Evolutionary conservation across 345 rosid species (phyloP).

Genomic region (Arabidopsis thaliana): DNA sequence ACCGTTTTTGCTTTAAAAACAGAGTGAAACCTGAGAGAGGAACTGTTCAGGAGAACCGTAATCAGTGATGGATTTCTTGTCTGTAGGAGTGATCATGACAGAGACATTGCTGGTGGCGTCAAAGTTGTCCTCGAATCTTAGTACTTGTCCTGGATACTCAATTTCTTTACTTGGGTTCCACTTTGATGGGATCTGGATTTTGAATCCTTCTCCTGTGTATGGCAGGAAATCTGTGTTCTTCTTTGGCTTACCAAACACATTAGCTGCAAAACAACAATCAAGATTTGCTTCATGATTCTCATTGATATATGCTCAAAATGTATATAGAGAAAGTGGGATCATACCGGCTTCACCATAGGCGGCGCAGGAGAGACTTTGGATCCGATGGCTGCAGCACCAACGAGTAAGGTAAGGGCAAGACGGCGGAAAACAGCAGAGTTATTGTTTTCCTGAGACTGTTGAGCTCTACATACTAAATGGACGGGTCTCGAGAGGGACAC

Average conservation of each 20-base stretch:
- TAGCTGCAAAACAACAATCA: constrained; percentile 57
- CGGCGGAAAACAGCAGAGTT: constrained; percentile 65
- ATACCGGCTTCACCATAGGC: constrained; percentile 97
- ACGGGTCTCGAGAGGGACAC: constrained; percentile 49
- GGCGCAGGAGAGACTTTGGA: constrained; percentile 90
- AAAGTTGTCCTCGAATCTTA: constrained; percentile 89
- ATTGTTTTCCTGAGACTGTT: constrained; percentile 53
- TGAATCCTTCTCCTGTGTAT: constrained; percentile 79
- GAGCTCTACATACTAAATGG: constrained; percentile 71
- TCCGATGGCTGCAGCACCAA: constrained; percentile 81
- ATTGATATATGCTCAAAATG: constrained; percentile 18
- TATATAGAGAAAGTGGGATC: background rate
- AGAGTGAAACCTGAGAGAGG: constrained; percentile 58
- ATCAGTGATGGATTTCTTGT: constrained; percentile 85
- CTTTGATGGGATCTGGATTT: constrained; percentile 74
- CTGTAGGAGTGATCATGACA: constrained; percentile 78
- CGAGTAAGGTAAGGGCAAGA: constrained; percentile 75
- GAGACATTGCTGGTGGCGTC: constrained; percentile 64
- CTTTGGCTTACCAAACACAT: constrained; percentile 92
- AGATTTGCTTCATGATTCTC: constrained; percentile 8
- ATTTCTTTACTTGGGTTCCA: constrained; percentile 96
- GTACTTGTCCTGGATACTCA: constrained; percentile 91
- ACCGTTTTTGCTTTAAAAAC: background rate
- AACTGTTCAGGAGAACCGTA: constrained; percentile 80
- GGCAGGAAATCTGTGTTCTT: constrained; percentile 76